Conservation (phyloP, 805 yeast genomes). For the Candida taoyuanica region DNA sequence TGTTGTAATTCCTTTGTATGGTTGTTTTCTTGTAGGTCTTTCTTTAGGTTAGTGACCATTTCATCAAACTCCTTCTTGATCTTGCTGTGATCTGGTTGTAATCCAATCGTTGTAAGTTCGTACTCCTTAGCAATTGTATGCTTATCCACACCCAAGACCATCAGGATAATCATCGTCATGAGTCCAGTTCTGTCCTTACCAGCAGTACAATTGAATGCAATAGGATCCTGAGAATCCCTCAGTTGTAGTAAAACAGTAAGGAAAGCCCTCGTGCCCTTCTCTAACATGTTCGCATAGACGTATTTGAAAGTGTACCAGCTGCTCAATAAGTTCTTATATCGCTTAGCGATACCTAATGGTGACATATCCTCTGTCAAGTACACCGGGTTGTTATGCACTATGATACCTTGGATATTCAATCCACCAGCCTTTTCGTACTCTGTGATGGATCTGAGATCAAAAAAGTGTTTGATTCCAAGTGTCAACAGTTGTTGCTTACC, state of each 20-base stretch:
- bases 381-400: slow-evolving; percentile 50
- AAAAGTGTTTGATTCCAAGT: slow-evolving; percentile 49
- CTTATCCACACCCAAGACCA: slow-evolving; percentile 60
- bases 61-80: slow-evolving; percentile 23
- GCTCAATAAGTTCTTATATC: slow-evolving; percentile 49
- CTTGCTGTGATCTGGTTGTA: slow-evolving; percentile 39
- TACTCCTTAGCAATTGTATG: slow-evolving; percentile 69
- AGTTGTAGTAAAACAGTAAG: slow-evolving; percentile 48
- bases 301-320: slow-evolving; percentile 59
- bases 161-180: slow-evolving; percentile 59
- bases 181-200: slow-evolving; percentile 87
- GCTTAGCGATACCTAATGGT: slow-evolving; percentile 57
- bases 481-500: slow-evolving; percentile 40
- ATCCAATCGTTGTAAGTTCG: slow-evolving; percentile 66
- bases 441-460: slow-evolving; percentile 63
- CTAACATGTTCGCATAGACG: slow-evolving; percentile 57
- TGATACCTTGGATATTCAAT: slow-evolving; percentile 41
- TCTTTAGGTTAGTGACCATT: slow-evolving; percentile 10
- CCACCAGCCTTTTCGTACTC: slow-evolving; percentile 48
- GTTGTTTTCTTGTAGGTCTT: slow-evolving; percentile 8
- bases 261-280: slow-evolving; percentile 45
- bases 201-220: slow-evolving; percentile 75
- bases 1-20: slow-evolving; percentile 5
- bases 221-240: slow-evolving; percentile 44
- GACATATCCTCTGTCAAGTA: slow-evolving; percentile 52